Base-by-base conservation (phyloP, 1,284 basidiomycete species). In the Moniliophthora roreri region DNA sequence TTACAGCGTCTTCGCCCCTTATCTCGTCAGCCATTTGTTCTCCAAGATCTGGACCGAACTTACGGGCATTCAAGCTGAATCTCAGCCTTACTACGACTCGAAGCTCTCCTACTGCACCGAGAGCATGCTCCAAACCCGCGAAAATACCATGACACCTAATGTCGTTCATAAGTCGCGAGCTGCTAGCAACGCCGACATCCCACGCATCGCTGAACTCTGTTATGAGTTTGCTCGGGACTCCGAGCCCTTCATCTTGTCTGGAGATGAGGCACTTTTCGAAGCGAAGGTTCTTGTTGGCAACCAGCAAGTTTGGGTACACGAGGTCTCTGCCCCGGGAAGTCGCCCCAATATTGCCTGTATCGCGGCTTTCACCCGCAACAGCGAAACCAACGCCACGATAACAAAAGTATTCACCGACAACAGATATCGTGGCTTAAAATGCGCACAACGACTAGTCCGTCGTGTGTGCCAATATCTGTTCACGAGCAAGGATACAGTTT, bases 401-500 rank as follows among this genome's bases (percentile, higher is more conserved):
- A 84, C 82, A 39, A 88, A 88, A 62, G 85, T 88, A 0, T 82
- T 73, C 60, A 87, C 85, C 1, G 73, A 77, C 56, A 74, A 78
- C 0, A 35, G 58, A 0, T 83, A 76, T 72, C 70, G 82, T 28
- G 68, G 76, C 8, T 66, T 65, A 1, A 78, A 80, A 1, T 85
- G 76, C 61, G 85, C 85, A 0, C 78, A 81, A 61, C 72, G 77
- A 15, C 75, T 88, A 5, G 79, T 82, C 1, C 72, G 78, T 6
- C 64, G 68, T 23, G 84, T 85, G 13, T 79, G 75, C 62, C 66
- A 73, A 53, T 60, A 76, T 36, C 51, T 64, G 65, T 46, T 71
- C 56, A 70, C 69, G 46, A 66, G 51, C 9, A 77, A 77, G 57
- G 62, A 73, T 15, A 72, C 63, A 20, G 73, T 85, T 9, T 76